Base-by-base conservation (phyloP, 331 rosid genomes). In the Acacia pycnantha region DNA sequence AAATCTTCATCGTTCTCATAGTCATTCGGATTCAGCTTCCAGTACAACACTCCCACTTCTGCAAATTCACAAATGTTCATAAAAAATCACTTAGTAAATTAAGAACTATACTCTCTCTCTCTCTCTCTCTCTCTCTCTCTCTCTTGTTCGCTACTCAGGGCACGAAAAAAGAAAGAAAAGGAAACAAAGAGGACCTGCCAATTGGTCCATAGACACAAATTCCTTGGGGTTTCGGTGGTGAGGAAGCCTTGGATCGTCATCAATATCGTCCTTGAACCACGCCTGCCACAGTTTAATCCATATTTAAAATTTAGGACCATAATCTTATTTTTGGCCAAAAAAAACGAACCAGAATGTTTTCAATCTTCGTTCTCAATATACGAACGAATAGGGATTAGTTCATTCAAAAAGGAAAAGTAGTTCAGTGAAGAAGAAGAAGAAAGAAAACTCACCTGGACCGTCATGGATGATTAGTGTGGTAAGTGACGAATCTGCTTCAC, bases 171-270 rank as follows among this genome's bases (percentile, higher is more conserved):
- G 2, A 18, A 43, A 5, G 75, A 22, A 71, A 71, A 26, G 2
- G 7, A 44, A 43, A 40, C 3, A 78, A 0, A 21, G 12, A 0
- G 24, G 50, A 92, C 98, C 97, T 82, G 95, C 90, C 83, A 95
- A 86, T 50, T 80, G 88, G 24, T 90, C 74, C 82, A 86, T 43
- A 8, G 93, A 84, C 68, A 93, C 90, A 77, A 83, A 65, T 78
- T 90, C 81, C 24, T 56, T 76, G 27, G 97, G 95, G 81, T 79
- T 73, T 79, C 78, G 82, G 83, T 88, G 91, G 82, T 90, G 97
- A 84, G 93, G 91, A 81, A 93, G 95, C 87, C 94, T 87, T 31
- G 94, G 94, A 80, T 95, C 94, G 58, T 86, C 92, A 69, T 64
- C 69, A 84, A 85, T 68, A 40, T 87, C 87, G 62, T 95, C 91